Evolutionary conservation across 768 basidiomycete genomes (phyloP).

Genomic region (Amanita rimosa): DNA sequence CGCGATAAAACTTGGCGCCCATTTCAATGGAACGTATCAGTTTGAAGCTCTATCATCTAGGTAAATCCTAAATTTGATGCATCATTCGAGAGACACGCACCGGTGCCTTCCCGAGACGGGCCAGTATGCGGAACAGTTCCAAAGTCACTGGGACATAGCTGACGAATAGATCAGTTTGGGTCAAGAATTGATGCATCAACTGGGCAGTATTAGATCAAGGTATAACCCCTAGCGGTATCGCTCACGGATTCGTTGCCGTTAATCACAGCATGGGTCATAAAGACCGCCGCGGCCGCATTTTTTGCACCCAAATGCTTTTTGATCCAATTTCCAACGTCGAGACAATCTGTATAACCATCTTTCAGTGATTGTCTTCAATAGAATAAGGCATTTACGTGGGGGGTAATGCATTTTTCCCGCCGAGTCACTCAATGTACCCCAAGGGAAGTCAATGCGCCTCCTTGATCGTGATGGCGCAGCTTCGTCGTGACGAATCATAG

Average conservation of each 20-base stretch:
- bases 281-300: conserved; percentile 50
- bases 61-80: not conserved
- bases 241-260: conserved; percentile 45
- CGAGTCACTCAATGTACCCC: conserved; percentile 25
- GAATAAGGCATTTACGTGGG: conserved; percentile 28
- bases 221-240: conserved; percentile 4
- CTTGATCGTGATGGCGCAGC: conserved; percentile 44
- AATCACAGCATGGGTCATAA: conserved; percentile 64
- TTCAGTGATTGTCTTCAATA: not conserved
- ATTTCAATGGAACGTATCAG: conserved; percentile 51
- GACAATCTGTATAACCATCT: conserved; percentile 28
- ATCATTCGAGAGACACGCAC: conserved; percentile 27
- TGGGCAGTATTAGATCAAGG: conserved; percentile 12
- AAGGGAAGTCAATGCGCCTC: conserved; percentile 41
- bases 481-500: conserved; percentile 71
- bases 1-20: conserved; percentile 59
- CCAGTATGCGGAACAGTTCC: conserved; percentile 68
- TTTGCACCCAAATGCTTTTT: conserved; percentile 42
- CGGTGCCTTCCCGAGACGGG: conserved; percentile 48
- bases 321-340: conserved; percentile 51
- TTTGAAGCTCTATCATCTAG: conserved; percentile 26
- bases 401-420: conserved; percentile 48
- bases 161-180: not conserved
- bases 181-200: conserved; percentile 38
- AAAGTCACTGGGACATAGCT: conserved; percentile 56